Conservation (phyloP, 768 basidiomycete genomes). For the Neoboletus subvelutipes region DNA sequence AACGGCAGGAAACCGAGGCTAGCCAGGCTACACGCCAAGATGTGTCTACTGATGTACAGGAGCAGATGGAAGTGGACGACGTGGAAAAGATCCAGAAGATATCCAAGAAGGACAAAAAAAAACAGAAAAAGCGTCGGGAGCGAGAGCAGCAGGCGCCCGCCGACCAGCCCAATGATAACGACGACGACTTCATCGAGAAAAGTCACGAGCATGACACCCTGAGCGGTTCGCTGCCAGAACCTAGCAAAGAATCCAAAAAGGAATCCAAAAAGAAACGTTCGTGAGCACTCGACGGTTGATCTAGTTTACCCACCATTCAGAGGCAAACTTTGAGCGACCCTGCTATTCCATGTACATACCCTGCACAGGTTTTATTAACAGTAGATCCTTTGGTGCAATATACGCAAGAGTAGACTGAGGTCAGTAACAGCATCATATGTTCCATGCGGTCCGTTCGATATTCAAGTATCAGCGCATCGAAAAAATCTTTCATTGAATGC, state of each 20-base stretch:
- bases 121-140: conserved; percentile 23
- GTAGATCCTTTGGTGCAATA: background rate
- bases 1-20: conserved; percentile 14
- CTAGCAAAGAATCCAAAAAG: conserved; percentile 9
- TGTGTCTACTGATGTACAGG: conserved; percentile 2
- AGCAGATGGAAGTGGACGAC: conserved; percentile 8
- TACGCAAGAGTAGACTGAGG: background rate
- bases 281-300: background rate
- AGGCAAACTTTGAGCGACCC: background rate
- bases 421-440: no score
- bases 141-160: conserved; percentile 9
- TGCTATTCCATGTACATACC: conserved; percentile 15
- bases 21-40: background rate
- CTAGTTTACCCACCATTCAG: background rate
- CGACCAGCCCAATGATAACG: background rate
- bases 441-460: no score
- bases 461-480: no score
- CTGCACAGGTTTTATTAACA: background rate
- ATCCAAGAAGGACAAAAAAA: conserved; percentile 29
- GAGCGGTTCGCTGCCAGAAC: background rate
- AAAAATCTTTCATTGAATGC: no score
- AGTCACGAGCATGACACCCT: background rate
- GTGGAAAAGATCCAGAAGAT: conserved; percentile 20
- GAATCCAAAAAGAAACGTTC: conserved; percentile 1
- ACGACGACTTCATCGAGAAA: background rate